Percentiles rank a stretch among this genome's conserved stretches.
Conservation (phyloP, 2,329 filamentous ascomycete genomes). For the Verticillium klebahnii region DNA sequence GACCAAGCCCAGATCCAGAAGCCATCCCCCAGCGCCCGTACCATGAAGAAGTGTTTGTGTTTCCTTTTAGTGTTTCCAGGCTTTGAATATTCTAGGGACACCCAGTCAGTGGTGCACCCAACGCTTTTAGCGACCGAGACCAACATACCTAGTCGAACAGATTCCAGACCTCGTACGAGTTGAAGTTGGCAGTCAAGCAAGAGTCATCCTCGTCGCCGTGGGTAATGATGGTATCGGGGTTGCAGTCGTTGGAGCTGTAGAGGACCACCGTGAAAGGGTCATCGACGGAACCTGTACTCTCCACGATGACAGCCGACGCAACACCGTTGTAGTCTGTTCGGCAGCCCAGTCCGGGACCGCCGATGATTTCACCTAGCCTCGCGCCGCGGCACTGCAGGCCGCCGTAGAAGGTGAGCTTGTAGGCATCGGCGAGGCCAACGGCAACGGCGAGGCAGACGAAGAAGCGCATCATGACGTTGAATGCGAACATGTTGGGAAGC, state of each 20-base stretch:
- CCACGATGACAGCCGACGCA: not conserved
- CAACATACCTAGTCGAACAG: not conserved
- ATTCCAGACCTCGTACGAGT: not conserved
- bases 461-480: not conserved
- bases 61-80: too few relatives aligned
- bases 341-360: not conserved
- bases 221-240: not conserved
- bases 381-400: not conserved
- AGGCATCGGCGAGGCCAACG: not conserved
- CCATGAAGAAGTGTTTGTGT: too few relatives aligned
- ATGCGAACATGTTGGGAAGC: not conserved
- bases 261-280: not conserved
- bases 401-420: not conserved
- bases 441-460: not conserved
- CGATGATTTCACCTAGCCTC: not conserved
- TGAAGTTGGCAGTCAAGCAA: not conserved
- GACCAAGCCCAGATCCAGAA: too few relatives aligned
- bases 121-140: not conserved
- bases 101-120: not conserved
- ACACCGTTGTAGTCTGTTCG: not conserved
- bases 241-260: not conserved
- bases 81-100: not conserved
- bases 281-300: not conserved
- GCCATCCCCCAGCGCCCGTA: too few relatives aligned
- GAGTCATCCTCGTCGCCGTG: not conserved